phyloP scores from a whole-genome alignment of 345 rosid species.

The Draba incana region DNA sequence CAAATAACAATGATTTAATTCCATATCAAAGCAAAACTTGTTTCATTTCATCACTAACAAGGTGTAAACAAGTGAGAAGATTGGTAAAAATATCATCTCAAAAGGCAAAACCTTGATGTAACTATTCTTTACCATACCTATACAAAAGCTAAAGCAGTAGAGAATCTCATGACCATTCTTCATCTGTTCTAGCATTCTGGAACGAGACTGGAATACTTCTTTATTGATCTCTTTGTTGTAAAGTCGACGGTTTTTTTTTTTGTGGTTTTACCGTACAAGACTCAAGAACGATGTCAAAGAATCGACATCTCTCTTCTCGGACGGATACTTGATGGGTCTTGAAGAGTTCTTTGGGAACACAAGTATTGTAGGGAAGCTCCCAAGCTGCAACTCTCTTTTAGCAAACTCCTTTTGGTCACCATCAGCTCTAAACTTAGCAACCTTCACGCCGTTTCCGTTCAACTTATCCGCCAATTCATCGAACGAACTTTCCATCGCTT shows the following conservation, averaged over 20 bases:
- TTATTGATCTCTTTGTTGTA: slow-evolving; percentile 1
- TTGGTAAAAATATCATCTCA: background rate
- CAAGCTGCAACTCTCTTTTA: slow-evolving; percentile 65
- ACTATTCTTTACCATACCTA: background rate
- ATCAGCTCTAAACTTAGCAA: slow-evolving; percentile 88
- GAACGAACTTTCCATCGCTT: slow-evolving; percentile 82
- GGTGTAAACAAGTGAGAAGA: background rate
- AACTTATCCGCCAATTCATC: slow-evolving; percentile 77
- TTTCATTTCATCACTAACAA: background rate
- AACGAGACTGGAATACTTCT: slow-evolving; percentile 6
- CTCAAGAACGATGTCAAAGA: slow-evolving; percentile 82
- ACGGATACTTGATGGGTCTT: slow-evolving; percentile 77
- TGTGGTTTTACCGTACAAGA: slow-evolving; percentile 57
- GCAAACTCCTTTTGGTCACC: slow-evolving; percentile 87
- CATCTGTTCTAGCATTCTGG: slow-evolving; percentile 35
- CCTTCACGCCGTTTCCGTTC: slow-evolving; percentile 65
- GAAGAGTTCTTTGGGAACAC: slow-evolving; percentile 83
- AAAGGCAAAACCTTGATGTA: background rate
- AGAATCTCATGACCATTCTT: slow-evolving; percentile 2
- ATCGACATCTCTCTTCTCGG: slow-evolving; percentile 90
- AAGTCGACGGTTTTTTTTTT: slow-evolving; percentile 18
- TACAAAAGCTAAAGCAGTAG: background rate
- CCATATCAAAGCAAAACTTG: slow-evolving; percentile 16
- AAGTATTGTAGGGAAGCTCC: slow-evolving; percentile 87
- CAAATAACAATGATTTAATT: background rate